Evolutionary conservation across 192 early-diverging fungal species (phyloP).

Genomic region (Coemansia sp.): DNA sequence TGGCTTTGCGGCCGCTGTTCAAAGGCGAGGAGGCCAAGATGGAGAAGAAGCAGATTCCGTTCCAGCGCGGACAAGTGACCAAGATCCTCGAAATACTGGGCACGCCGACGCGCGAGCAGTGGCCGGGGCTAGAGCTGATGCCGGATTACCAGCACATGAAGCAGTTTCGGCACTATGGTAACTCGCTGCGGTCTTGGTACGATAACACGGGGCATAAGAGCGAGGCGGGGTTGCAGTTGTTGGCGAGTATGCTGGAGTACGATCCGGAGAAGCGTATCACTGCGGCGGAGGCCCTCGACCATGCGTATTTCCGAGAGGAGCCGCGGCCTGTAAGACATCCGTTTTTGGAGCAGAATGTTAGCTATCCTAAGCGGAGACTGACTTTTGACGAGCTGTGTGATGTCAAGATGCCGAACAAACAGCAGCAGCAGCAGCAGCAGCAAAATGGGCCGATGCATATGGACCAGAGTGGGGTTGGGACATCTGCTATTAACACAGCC

Average conservation of each 20-base stretch:
- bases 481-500: slow-evolving; percentile 13
- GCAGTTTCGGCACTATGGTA: slow-evolving; percentile 58
- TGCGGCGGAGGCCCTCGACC: slow-evolving; percentile 73
- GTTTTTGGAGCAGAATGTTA: slow-evolving; percentile 46
- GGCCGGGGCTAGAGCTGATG: slow-evolving; percentile 69
- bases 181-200: slow-evolving; percentile 38
- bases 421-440: slow-evolving; percentile 9
- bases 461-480: slow-evolving; percentile 11
- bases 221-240: slow-evolving; percentile 62
- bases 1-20: slow-evolving; percentile 77
- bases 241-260: slow-evolving; percentile 75
- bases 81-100: slow-evolving; percentile 87
- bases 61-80: slow-evolving; percentile 80
- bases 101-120: slow-evolving; percentile 75
- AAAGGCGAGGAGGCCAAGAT: slow-evolving; percentile 88
- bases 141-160: slow-evolving; percentile 63
- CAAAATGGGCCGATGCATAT: slow-evolving; percentile 19
- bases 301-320: slow-evolving; percentile 79
- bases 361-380: slow-evolving; percentile 46
- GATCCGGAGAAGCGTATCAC: slow-evolving; percentile 73
- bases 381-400: slow-evolving; percentile 50
- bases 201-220: slow-evolving; percentile 48
- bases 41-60: slow-evolving; percentile 79
- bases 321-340: slow-evolving; percentile 39
- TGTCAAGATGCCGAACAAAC: background rate